Evolutionary conservation across 805 yeast genomes (phyloP).

Genomic region (Teunomyces tritomae): DNA sequence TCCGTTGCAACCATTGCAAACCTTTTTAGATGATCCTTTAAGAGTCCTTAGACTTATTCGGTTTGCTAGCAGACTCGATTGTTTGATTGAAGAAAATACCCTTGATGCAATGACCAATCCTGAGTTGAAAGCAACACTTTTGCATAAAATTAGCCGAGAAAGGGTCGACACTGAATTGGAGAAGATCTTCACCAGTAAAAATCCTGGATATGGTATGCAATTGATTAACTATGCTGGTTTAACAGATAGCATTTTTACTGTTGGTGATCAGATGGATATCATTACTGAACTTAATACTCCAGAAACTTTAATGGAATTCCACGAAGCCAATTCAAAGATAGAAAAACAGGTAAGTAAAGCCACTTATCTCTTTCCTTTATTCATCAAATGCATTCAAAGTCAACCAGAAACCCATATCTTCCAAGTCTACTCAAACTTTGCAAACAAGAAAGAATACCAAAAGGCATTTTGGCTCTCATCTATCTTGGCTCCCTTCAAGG

Average conservation of each 20-base stretch:
- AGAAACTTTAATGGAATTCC: constrained; percentile 14
- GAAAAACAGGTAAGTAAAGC: constrained; percentile 18
- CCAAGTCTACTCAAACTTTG: not conserved
- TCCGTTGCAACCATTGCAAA: constrained; percentile 79
- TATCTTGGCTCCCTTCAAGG: constrained; percentile 50
- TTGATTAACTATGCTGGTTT: constrained; percentile 56
- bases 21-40: constrained; percentile 92
- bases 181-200: constrained; percentile 65
- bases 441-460: constrained; percentile 6
- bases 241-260: constrained; percentile 55
- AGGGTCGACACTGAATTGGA: constrained; percentile 83
- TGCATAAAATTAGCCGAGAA: constrained; percentile 80
- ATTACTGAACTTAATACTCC: constrained; percentile 17
- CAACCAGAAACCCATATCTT: not conserved
- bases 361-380: constrained; percentile 21
- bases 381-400: constrained; percentile 7
- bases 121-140: constrained; percentile 56
- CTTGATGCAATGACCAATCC: constrained; percentile 61
- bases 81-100: constrained; percentile 58
- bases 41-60: constrained; percentile 82
- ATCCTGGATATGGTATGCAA: constrained; percentile 62
- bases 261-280: constrained; percentile 20
- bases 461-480: constrained; percentile 47
- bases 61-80: constrained; percentile 78
- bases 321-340: constrained; percentile 12